These are phyloP conservation scores for Colletotrichum agaves DNA, from an alignment of 2,329 filamentous ascomycete genomes.

Conservation along the genomic window DNA sequence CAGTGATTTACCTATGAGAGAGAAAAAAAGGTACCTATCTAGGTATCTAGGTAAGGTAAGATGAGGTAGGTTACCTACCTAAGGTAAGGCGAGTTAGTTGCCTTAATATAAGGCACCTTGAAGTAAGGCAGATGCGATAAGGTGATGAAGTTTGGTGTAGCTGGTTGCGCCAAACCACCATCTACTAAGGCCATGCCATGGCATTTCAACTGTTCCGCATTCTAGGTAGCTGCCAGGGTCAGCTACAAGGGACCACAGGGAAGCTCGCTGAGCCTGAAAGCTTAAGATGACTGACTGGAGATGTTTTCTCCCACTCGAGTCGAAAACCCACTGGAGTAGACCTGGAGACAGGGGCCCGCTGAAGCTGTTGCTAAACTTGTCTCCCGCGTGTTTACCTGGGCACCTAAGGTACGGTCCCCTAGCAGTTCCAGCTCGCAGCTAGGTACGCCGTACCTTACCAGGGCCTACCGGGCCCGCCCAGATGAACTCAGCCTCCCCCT, in stretches of 20 bases:
- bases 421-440: neutral
- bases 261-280: slow-evolving; percentile 23
- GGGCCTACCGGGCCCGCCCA: neutral
- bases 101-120: too few relatives aligned
- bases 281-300: slow-evolving; percentile 11
- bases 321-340: too few relatives aligned
- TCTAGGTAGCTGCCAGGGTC: slow-evolving; percentile 20
- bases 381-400: neutral
- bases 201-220: neutral
- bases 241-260: slow-evolving; percentile 26
- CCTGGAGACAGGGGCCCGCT: neutral
- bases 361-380: slow-evolving; percentile 36
- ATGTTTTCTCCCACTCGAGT: neutral
- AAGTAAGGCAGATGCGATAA: too few relatives aligned
- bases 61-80: too few relatives aligned
- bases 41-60: too few relatives aligned
- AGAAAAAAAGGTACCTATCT: too few relatives aligned
- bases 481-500: slow-evolving; percentile 32
- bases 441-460: neutral
- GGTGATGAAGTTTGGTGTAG: too few relatives aligned
- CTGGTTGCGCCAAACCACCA: neutral
- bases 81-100: too few relatives aligned
- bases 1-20: too few relatives aligned
- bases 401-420: neutral
- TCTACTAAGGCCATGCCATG: neutral